Conservation (phyloP, 2,329 filamentous ascomycete genomes). For the Pyrenophora graminea region DNA sequence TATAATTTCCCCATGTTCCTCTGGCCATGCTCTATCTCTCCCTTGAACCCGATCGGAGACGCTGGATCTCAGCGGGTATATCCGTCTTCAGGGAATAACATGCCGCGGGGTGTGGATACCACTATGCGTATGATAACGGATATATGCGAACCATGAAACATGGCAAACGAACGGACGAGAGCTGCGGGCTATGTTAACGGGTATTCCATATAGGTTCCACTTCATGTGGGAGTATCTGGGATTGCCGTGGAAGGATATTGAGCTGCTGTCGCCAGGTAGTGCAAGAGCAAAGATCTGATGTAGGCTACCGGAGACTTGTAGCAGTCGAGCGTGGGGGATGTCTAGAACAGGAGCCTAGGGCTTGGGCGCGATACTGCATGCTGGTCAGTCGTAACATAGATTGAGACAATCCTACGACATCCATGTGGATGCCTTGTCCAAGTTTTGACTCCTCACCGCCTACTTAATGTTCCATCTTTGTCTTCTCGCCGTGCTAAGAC, state of each 20-base stretch:
- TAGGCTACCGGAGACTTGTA: not conserved
- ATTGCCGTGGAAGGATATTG: constrained; percentile 62
- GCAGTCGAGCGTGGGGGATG: not conserved
- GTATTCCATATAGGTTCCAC: constrained; percentile 57
- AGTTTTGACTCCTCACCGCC: not conserved
- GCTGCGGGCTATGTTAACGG: constrained; percentile 16
- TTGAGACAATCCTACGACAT: constrained; percentile 5
- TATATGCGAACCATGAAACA: constrained; percentile 24
- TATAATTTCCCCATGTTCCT: not conserved
- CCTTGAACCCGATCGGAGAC: not conserved
- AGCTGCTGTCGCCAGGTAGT: constrained; percentile 44
- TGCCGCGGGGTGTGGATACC: constrained; percentile 12
- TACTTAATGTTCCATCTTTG: not conserved
- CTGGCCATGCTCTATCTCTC: not conserved
- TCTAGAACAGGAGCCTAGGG: not conserved
- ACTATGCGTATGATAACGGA: not conserved
- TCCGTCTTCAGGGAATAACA: constrained; percentile 11
- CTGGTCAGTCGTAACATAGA: not conserved
- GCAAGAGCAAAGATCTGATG: constrained; percentile 40
- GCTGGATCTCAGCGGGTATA: constrained; percentile 5
- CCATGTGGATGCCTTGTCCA: constrained; percentile 2
- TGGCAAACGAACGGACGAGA: constrained; percentile 5
- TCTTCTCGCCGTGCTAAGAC: not conserved
- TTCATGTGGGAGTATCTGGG: constrained; percentile 70
- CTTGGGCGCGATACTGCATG: not conserved